Evolutionary conservation across 495 filamentous ascomycete species (phyloP).

Genomic region (Darksidea phi): DNA sequence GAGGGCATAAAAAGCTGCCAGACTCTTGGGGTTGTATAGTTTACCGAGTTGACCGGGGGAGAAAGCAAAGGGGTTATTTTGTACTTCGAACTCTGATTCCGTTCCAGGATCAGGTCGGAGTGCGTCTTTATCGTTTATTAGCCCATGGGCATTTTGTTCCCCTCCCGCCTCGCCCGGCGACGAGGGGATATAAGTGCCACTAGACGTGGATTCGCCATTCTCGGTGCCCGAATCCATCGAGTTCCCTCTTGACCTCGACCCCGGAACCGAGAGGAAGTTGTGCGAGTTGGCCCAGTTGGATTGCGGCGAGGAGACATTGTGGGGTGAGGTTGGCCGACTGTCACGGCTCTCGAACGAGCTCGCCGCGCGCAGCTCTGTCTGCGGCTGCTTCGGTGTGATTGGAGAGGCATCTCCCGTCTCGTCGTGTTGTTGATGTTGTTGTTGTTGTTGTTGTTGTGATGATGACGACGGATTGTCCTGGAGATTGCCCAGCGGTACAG

Average conservation of each 20-base stretch:
- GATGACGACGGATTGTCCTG: constrained; percentile 23
- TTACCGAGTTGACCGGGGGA: constrained; percentile 78
- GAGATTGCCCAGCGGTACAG: constrained; percentile 16
- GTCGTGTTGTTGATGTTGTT: constrained; percentile 4
- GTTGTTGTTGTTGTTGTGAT: neutral
- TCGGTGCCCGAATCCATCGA: constrained; percentile 60
- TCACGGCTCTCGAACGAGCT: constrained; percentile 73
- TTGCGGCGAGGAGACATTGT: constrained; percentile 76
- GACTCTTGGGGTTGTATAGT: constrained; percentile 76
- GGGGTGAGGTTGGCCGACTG: constrained; percentile 81
- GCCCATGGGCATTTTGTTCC: constrained; percentile 27
- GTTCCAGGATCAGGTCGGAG: constrained; percentile 67
- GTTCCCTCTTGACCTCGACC: constrained; percentile 60
- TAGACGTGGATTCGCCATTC: constrained; percentile 51
- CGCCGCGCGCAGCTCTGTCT: constrained; percentile 57
- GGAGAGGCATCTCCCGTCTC: constrained; percentile 15
- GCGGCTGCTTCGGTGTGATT: constrained; percentile 39
- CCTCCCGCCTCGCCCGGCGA: constrained; percentile 44
- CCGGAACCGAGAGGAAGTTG: constrained; percentile 63
- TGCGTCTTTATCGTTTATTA: constrained; percentile 57
- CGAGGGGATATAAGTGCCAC: constrained; percentile 46
- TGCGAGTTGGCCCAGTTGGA: constrained; percentile 54
- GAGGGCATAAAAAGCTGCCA: constrained; percentile 72
- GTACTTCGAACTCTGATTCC: constrained; percentile 69
- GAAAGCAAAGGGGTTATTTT: constrained; percentile 79